phyloP scores from a whole-genome alignment of 139 green algal species.

The Haematococcus lacustris region DNA sequence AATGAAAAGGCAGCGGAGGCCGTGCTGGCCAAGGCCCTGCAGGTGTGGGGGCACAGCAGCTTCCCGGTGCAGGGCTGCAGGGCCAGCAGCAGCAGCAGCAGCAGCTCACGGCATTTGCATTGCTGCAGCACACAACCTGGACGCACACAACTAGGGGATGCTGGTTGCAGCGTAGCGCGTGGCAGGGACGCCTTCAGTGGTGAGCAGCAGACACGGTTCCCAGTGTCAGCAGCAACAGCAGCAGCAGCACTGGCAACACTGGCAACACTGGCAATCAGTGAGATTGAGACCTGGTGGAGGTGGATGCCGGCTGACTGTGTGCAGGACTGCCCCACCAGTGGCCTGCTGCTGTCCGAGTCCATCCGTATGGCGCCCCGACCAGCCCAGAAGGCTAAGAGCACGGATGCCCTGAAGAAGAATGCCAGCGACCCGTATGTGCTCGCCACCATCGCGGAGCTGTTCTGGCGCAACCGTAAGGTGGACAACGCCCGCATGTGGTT shows the following conservation, averaged over 20 bases:
- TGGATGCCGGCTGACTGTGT: no score
- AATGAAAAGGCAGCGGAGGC: conserved; percentile 76
- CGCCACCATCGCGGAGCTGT: conserved; percentile 63
- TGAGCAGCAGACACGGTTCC: no score
- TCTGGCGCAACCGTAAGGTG: conserved; percentile 86
- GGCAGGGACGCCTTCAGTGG: no score
- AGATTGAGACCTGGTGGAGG: no score
- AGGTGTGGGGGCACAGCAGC: no score
- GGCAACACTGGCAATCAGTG: no score
- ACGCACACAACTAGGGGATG: not conserved
- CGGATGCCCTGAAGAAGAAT: conserved; percentile 91
- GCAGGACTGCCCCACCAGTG: conserved; percentile 83
- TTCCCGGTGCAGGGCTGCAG: no score
- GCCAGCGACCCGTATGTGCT: conserved; percentile 79
- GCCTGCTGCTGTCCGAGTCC: conserved; percentile 80
- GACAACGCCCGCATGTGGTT: conserved; percentile 31
- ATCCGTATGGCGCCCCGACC: conserved; percentile 81
- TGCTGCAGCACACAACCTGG: no score
- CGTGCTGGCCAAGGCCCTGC: conserved; percentile 83
- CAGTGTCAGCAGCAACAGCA: not conserved
- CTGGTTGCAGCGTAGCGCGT: conserved; percentile 1
- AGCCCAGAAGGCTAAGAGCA: conserved; percentile 65
- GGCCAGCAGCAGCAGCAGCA: no score
- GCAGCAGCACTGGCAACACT: no score
- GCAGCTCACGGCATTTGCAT: no score